Evolutionary conservation across 768 basidiomycete species (phyloP).

Genomic region (Phanerochaete carnosa): DNA sequence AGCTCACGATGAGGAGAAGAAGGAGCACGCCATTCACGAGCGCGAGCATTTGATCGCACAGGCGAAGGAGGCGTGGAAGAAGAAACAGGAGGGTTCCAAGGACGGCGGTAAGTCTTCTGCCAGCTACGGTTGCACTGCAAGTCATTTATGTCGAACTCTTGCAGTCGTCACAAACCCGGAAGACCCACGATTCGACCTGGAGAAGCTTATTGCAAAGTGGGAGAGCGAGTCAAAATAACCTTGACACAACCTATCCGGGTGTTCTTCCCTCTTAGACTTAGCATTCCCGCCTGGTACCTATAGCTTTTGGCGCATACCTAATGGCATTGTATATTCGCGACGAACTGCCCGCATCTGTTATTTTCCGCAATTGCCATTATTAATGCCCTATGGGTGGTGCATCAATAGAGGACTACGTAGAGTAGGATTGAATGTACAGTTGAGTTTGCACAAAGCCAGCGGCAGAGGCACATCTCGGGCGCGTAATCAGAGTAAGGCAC

Average conservation of each 20-base stretch:
- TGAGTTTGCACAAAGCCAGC: neutral
- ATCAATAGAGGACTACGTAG: neutral
- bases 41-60: slow-evolving; percentile 76
- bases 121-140: neutral
- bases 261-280: slow-evolving; percentile 6
- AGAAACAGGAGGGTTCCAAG: slow-evolving; percentile 58
- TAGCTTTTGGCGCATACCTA: slow-evolving; percentile 9
- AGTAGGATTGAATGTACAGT: neutral
- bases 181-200: slow-evolving; percentile 93
- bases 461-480: slow-evolving; percentile 7
- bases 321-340: slow-evolving; percentile 10
- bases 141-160: neutral
- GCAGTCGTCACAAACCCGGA: slow-evolving; percentile 92
- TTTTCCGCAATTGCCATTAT: neutral
- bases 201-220: slow-evolving; percentile 79
- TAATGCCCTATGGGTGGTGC: neutral
- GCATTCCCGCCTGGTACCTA: slow-evolving; percentile 1
- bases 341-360: neutral
- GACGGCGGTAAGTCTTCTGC: slow-evolving; percentile 47
- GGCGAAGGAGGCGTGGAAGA: slow-evolving; percentile 89
- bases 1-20: slow-evolving; percentile 72
- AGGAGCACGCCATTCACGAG: slow-evolving; percentile 67
- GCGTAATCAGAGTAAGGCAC: neutral
- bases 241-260: neutral
- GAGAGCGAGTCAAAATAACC: slow-evolving; percentile 52